Percentiles rank a stretch among this genome's conserved stretches.
These are phyloP conservation scores for Auriscalpium microsporum DNA, from an alignment of 768 basidiomycete genomes.

Conservation along the genomic window DNA sequence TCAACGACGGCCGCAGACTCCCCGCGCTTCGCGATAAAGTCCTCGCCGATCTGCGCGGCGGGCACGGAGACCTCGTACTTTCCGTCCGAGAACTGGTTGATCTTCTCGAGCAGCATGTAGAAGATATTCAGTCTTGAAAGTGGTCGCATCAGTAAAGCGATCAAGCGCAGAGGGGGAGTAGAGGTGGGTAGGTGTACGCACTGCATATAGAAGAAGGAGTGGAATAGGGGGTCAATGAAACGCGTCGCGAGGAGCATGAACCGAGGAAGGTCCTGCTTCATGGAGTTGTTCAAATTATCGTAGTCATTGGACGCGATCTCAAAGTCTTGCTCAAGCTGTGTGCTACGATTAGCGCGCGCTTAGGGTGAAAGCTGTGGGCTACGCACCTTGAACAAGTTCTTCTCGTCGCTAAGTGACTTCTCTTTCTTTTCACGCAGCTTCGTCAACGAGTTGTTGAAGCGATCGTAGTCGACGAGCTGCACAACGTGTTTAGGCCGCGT, in stretches of 20 bases:
- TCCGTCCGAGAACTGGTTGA: slow-evolving; percentile 74
- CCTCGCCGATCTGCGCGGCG: slow-evolving; percentile 60
- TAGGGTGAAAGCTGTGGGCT: slow-evolving; percentile 16
- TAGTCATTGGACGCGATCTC: slow-evolving; percentile 89
- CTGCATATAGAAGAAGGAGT: slow-evolving; percentile 99
- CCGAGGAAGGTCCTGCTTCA: slow-evolving; percentile 90
- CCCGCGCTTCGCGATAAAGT: slow-evolving; percentile 76
- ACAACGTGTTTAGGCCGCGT: background rate
- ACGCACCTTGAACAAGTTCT: slow-evolving; percentile 88
- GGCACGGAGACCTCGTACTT: slow-evolving; percentile 65
- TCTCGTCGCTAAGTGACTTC: slow-evolving; percentile 91
- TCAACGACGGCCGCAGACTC: slow-evolving; percentile 78
- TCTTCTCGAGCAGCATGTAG: slow-evolving; percentile 91
- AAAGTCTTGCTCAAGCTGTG: slow-evolving; percentile 90
- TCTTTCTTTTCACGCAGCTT: slow-evolving; percentile 99
- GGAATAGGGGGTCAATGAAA: slow-evolving; percentile 96
- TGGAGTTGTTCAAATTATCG: slow-evolving; percentile 80
- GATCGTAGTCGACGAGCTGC: slow-evolving; percentile 87
- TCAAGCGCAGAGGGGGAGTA: background rate
- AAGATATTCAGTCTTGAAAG: slow-evolving; percentile 74
- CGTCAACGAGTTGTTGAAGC: slow-evolving; percentile 90
- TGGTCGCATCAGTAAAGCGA: background rate
- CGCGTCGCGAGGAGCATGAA: slow-evolving; percentile 83
- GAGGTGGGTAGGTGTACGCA: slow-evolving; percentile 33
- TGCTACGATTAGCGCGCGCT: background rate